A percentile compares a stretch with the other conserved stretches of the same genome.
These are phyloP conservation scores for Ophiorrhiza pumila DNA, from an alignment of 257 asterid species.

Conservation along the genomic window DNA sequence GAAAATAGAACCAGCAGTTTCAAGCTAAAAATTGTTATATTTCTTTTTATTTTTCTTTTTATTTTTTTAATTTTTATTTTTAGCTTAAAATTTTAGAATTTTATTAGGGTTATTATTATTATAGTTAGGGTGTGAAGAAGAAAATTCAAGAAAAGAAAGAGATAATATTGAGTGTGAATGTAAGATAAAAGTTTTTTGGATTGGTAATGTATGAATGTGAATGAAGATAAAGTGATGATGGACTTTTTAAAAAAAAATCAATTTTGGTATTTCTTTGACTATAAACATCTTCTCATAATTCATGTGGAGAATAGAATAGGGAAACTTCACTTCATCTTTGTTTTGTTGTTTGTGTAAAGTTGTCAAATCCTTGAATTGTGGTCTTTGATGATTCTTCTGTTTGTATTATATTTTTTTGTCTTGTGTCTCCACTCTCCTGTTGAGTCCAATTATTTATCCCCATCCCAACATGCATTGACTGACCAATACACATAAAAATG, in stretches of 20 bases:
- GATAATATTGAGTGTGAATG: background rate
- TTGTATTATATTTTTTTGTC: background rate
- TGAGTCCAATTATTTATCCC: too few relatives aligned
- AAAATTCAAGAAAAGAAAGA: background rate
- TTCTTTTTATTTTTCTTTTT: background rate
- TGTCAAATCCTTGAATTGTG: too few relatives aligned
- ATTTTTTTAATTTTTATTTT: slow-evolving; percentile 6
- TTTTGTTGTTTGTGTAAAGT: background rate
- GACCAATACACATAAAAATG: too few relatives aligned
- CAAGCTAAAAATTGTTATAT: slow-evolving; percentile 1
- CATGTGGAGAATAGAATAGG: background rate
- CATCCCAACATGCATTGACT: too few relatives aligned
- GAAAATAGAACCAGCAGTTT: slow-evolving; percentile 41
- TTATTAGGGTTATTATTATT: slow-evolving; percentile 8
- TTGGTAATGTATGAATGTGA: slow-evolving; percentile 28
- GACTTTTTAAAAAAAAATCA: too few relatives aligned
- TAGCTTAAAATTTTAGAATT: background rate
- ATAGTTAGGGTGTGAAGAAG: background rate
- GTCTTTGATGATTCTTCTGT: background rate
- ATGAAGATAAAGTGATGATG: slow-evolving; percentile 30
- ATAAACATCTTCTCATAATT: background rate
- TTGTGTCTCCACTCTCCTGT: too few relatives aligned
- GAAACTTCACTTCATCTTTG: background rate
- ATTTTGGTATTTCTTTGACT: slow-evolving; percentile 3
- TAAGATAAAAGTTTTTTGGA: background rate